Conservation (phyloP, 2,329 filamentous ascomycete genomes). For the Tolypocladium ovalisporum region DNA sequence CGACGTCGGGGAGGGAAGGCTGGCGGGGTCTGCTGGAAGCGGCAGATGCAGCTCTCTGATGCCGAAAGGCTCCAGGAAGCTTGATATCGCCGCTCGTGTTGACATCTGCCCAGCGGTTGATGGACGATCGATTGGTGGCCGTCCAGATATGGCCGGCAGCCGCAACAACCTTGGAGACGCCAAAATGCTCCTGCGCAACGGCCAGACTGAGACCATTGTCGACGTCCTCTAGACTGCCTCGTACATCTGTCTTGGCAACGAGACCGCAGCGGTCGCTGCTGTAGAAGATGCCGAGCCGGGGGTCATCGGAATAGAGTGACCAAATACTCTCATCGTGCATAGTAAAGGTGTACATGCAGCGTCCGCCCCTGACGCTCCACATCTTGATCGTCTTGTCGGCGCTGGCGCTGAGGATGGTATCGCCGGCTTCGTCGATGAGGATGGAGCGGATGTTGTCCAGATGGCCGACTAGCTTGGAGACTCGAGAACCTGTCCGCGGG, state of each 20-base stretch:
- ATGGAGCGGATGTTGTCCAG: slow-evolving; percentile 91
- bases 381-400: slow-evolving; percentile 97
- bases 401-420: slow-evolving; percentile 87
- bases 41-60: slow-evolving; percentile 35
- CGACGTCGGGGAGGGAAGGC: slow-evolving; percentile 20
- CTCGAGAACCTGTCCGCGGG: slow-evolving; percentile 72
- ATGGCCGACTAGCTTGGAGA: slow-evolving; percentile 95
- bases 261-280: slow-evolving; percentile 86
- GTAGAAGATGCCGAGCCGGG: slow-evolving; percentile 81
- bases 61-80: slow-evolving; percentile 43
- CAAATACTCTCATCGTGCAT: slow-evolving; percentile 99
- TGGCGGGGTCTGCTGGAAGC: slow-evolving; percentile 24
- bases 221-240: slow-evolving; percentile 53
- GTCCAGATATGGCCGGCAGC: slow-evolving; percentile 79
- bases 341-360: slow-evolving; percentile 95
- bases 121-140: slow-evolving; percentile 78
- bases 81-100: slow-evolving; percentile 66
- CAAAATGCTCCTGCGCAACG: slow-evolving; percentile 85
- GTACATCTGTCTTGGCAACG: slow-evolving; percentile 91
- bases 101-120: slow-evolving; percentile 84
- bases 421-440: slow-evolving; percentile 76
- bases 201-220: slow-evolving; percentile 86
- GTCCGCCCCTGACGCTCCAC: slow-evolving; percentile 89
- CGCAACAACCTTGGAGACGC: slow-evolving; percentile 56
- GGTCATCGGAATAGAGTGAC: slow-evolving; percentile 85